Percentiles rank a stretch among this genome's conserved stretches.
These are phyloP conservation scores for Tuber microsphaerosporum DNA, from an alignment of 495 filamentous ascomycete genomes.

Conservation along the genomic window DNA sequence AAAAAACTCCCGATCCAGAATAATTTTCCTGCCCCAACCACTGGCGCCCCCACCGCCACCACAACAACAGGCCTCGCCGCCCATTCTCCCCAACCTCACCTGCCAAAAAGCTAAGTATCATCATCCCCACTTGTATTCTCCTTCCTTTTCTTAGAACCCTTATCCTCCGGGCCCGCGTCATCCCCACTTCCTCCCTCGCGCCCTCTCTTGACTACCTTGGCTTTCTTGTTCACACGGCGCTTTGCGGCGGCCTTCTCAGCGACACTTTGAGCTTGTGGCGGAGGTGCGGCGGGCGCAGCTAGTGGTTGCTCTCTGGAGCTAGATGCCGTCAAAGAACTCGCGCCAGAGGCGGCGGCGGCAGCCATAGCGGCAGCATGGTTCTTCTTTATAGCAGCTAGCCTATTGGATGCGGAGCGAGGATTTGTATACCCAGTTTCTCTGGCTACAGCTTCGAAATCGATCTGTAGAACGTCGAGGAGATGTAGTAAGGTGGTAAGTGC, in stretches of 20 bases:
- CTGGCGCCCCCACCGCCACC: not conserved
- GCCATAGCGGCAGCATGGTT: not conserved
- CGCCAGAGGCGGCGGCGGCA: not conserved
- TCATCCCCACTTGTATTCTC: not conserved
- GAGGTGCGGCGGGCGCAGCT: not conserved
- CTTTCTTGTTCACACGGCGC: not conserved
- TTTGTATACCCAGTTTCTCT: constrained; percentile 23
- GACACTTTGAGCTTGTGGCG: not conserved
- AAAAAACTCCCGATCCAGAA: not conserved
- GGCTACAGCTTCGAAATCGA: constrained; percentile 27
- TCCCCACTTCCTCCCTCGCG: not conserved
- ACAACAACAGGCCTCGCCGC: not conserved
- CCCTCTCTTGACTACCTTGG: not conserved
- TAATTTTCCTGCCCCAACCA: not conserved
- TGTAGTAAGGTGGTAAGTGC: not conserved
- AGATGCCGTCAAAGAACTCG: not conserved
- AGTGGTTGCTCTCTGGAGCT: not conserved
- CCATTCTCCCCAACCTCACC: not conserved
- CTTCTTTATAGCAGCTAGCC: constrained; percentile 20
- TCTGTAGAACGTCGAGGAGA: constrained; percentile 5
- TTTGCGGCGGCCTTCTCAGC: not conserved
- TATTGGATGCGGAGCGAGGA: constrained; percentile 23
- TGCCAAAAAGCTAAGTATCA: not conserved
- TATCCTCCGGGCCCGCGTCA: not conserved
- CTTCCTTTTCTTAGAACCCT: constrained; percentile 2